Conservation (phyloP, 2,329 filamentous ascomycete genomes). For the Fusarium hainanense region DNA sequence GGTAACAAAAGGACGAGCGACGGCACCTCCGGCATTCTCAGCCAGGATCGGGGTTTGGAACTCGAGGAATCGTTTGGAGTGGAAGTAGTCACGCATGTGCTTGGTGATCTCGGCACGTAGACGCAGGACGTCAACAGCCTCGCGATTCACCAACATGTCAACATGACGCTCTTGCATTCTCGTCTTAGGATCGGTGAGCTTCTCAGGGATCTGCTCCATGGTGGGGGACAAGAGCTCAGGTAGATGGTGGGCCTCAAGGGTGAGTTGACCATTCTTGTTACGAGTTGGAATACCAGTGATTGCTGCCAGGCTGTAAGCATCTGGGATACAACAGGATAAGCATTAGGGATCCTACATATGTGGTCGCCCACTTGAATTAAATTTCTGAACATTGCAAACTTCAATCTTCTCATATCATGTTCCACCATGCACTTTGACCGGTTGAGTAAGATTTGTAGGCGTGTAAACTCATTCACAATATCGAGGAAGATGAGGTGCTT, state of each 20-base stretch:
- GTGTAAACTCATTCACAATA: conserved; percentile 76
- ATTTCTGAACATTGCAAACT: conserved; percentile 71
- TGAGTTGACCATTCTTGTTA: conserved; percentile 79
- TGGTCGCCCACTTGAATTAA: conserved; percentile 84
- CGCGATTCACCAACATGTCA: conserved; percentile 82
- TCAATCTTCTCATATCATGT: conserved; percentile 51
- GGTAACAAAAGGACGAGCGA: conserved; percentile 87
- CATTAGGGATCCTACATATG: conserved; percentile 70
- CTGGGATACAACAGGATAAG: conserved; percentile 28
- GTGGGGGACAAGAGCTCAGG: conserved; percentile 81
- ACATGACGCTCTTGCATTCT: conserved; percentile 83
- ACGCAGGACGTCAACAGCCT: conserved; percentile 74
- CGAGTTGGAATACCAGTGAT: conserved; percentile 76
- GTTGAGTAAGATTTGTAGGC: conserved; percentile 82
- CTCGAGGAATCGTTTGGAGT: conserved; percentile 79
- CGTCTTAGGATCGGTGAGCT: conserved; percentile 76
- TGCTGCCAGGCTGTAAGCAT: conserved; percentile 59
- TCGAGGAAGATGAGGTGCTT: conserved; percentile 88
- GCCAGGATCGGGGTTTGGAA: conserved; percentile 92
- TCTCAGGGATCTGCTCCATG: conserved; percentile 80
- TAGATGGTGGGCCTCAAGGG: conserved; percentile 73
- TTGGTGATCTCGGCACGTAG: conserved; percentile 80
- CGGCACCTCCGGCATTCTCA: conserved; percentile 84
- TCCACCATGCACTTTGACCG: conserved; percentile 60
- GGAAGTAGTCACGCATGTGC: conserved; percentile 78